These are phyloP conservation scores for Gnaphalium uliginosum DNA, from an alignment of 129 eudicot genomes.

Conservation along the genomic window DNA sequence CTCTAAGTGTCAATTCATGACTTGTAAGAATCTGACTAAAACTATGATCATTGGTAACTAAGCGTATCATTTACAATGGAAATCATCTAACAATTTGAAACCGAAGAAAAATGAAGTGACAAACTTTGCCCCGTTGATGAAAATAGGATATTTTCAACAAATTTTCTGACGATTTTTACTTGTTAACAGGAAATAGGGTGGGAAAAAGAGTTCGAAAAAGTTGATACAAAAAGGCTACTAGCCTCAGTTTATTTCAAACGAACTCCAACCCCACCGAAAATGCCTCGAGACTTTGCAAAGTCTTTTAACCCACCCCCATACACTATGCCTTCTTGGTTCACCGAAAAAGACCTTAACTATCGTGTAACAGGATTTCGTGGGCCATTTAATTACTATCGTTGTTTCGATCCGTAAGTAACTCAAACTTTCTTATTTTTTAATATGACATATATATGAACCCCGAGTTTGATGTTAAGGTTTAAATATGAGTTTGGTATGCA, in stretches of 20 bases:
- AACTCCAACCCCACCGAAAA: conserved; percentile 38
- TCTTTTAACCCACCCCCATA: conserved; percentile 31
- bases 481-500: conserved; percentile 25
- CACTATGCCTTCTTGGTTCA: conserved; percentile 61
- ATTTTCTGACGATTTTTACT: too few species aligned
- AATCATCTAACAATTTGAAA: too few species aligned
- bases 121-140: too few species aligned
- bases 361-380: conserved; percentile 61
- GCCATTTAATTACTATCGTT: conserved; percentile 70
- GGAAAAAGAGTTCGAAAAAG: conserved; percentile 61
- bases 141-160: too few species aligned
- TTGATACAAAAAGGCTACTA: conserved; percentile 47
- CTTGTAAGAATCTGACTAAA: too few species aligned
- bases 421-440: neutral
- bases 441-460: too few species aligned
- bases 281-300: conserved; percentile 43
- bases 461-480: neutral
- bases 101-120: too few species aligned
- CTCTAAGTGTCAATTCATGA: too few species aligned
- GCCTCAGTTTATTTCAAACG: conserved; percentile 43
- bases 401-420: conserved; percentile 59
- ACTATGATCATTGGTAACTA: too few species aligned
- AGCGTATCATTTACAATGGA: too few species aligned
- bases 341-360: conserved; percentile 60
- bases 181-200: conserved; percentile 59